Percentiles rank a stretch among this genome's conserved stretches.
Evolutionary conservation across 306 rosid genomes (phyloP).

Genomic region (Nissolia schottii): DNA sequence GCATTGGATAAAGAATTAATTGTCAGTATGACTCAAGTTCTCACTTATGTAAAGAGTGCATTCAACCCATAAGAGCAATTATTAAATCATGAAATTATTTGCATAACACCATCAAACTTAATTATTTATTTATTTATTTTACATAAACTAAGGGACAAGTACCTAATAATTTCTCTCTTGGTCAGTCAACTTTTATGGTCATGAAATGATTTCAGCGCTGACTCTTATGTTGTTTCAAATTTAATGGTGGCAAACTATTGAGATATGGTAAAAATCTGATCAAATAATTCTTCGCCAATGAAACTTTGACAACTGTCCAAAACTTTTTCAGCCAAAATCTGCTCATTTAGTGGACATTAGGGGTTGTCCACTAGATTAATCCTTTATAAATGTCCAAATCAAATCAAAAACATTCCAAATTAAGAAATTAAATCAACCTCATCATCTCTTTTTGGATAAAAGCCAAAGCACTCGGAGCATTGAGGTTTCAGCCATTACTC

Average conservation of each 20-base stretch:
- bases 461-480: neutral
- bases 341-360: constrained; percentile 20
- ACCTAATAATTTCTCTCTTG: no score
- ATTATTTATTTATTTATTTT: no score
- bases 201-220: constrained; percentile 15
- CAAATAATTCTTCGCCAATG: neutral
- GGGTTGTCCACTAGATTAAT: constrained; percentile 13
- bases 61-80: no score
- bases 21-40: no score
- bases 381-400: neutral
- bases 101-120: no score
- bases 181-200: neutral
- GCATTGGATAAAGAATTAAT: no score
- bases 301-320: constrained; percentile 2
- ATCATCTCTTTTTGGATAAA: neutral
- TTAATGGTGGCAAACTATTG: neutral
- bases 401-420: constrained; percentile 16
- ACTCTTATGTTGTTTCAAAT: neutral
- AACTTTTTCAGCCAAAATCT: neutral
- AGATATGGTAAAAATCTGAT: neutral
- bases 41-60: no score
- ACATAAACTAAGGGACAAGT: no score
- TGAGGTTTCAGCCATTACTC: neutral
- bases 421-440: neutral
- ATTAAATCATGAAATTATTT: no score